These are phyloP conservation scores for Tetrahymena elliotti DNA, from an alignment of 73 alveolate genomes.

Conservation along the genomic window DNA sequence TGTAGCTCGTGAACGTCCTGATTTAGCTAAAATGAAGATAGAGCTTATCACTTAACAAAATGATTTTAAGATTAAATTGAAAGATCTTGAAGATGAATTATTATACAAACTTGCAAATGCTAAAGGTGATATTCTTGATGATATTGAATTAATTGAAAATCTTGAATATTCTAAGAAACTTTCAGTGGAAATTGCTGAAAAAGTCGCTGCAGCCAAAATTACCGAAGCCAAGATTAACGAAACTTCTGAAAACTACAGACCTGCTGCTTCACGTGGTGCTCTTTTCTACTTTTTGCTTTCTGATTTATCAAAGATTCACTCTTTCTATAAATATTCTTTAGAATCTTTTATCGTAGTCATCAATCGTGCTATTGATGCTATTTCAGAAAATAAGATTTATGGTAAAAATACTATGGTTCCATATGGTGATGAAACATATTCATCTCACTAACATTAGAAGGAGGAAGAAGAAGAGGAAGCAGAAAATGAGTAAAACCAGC, in stretches of 20 bases:
- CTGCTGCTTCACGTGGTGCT: conserved; percentile 98
- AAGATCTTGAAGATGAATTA: conserved; percentile 84
- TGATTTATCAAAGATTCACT: conserved; percentile 96
- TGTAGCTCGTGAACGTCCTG: conserved; percentile 99
- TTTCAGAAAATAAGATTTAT: conserved; percentile 62
- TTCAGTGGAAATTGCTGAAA: conserved; percentile 92
- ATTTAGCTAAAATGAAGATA: conserved; percentile 92
- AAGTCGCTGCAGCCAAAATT: conserved; percentile 91
- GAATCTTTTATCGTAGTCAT: conserved; percentile 48
- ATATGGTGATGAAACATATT: conserved; percentile 49
- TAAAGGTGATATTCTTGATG: conserved; percentile 94
- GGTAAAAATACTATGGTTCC: conserved; percentile 16
- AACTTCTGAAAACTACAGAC: conserved; percentile 95
- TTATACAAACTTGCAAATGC: conserved; percentile 82
- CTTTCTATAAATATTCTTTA: conserved; percentile 84
- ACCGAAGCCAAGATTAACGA: conserved; percentile 95
- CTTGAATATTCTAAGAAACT: conserved; percentile 96
- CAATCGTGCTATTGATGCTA: conserved; percentile 66
- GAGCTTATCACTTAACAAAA: conserved; percentile 98
- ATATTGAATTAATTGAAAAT: conserved; percentile 95
- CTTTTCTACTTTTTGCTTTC: conserved; percentile 95
- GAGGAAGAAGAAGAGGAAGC: conserved; percentile 33
- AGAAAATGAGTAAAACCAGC: conserved; percentile 10
- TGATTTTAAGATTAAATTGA: conserved; percentile 91
- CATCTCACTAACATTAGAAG: conserved; percentile 32